A percentile compares a stretch with the other conserved stretches of the same genome.
Conservation (phyloP, 371 early-diverging fungal species). For the Phascolomyces articulosus region DNA sequence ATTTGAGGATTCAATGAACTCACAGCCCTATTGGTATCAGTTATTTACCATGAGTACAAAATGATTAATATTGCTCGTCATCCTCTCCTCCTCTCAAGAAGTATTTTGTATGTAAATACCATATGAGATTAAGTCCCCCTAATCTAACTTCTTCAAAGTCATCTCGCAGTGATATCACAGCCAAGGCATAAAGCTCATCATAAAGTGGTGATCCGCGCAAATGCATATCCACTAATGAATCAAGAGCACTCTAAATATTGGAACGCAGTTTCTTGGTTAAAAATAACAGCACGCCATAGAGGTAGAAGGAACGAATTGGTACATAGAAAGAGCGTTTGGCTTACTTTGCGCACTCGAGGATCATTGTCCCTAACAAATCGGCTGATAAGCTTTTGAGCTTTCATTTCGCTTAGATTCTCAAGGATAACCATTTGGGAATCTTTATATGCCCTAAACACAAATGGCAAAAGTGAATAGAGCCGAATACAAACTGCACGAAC, state of each 20-base stretch:
- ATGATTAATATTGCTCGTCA: background rate
- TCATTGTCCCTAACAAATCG: conserved; percentile 59
- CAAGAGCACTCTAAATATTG: conserved; percentile 47
- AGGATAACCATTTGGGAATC: background rate
- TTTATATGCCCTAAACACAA: conserved; percentile 19
- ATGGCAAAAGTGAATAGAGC: conserved; percentile 48
- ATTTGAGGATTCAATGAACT: conserved; percentile 56
- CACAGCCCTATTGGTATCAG: conserved; percentile 36
- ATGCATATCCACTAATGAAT: conserved; percentile 56
- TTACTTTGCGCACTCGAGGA: conserved; percentile 58
- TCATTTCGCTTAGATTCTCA: conserved; percentile 12
- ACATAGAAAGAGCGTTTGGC: background rate
- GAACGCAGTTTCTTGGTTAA: background rate
- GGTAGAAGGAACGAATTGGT: background rate
- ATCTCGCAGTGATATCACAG: conserved; percentile 62
- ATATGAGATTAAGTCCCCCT: conserved; percentile 65
- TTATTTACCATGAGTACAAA: no score
- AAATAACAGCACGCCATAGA: no score
- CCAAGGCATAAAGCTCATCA: conserved; percentile 57
- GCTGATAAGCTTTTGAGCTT: conserved; percentile 55
- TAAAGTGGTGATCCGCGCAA: conserved; percentile 52
- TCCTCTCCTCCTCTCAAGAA: no score
- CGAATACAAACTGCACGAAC: conserved; percentile 53
- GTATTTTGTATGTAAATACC: conserved; percentile 30
- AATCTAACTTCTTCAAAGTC: conserved; percentile 75